Base-by-base conservation (phyloP, 257 asterid species). In the Solanum chmielewskii region DNA sequence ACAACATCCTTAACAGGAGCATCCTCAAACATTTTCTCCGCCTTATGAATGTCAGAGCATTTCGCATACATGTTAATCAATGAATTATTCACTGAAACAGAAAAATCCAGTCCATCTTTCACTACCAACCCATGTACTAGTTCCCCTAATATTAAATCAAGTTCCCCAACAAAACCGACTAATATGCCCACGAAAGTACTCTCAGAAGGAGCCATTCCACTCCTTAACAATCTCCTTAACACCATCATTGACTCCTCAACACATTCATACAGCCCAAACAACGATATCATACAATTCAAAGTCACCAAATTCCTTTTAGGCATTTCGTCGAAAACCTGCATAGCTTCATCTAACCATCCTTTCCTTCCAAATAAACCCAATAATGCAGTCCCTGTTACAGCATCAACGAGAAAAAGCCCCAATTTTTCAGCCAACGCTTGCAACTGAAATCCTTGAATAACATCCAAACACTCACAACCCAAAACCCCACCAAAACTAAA, bases 331-430 rank as follows among this genome's bases (percentile, higher is more conserved):
- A 97, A 93, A 42, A 95, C 83, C 69, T 59, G 88, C 86, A 91
- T 35, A 83, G 93, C 94, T 89, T 97, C 96, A 71, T 91, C 93
- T 84, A 91, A 85, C 86, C 86, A 93, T 75, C 93, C 94, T 76
- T 82, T 87, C 86, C 92, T 91, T 37, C 95, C 94, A 69, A 94
- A 92, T 94, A 94, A 84, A 76, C 94, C 91, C 91, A 97, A 86
- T 88, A 97, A 88, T 29, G 98, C 91, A 59, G 99, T 95, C 90
- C 99, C 98, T 70, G 92, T 87, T 89, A 87, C 90, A 86, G 94
- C 92, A 81, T 94, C 93, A 3, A 81, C 84, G 16, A 52, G 35
- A 78, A 94, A 60, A 52, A 93, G 52, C 23, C 98, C 97, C 68
- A 41, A 84, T 90, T 95, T 95, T 47, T 88, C 92, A 73, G 94